phyloP scores from a whole-genome alignment of 148 eudicot genomes.

The Vaccinium darrowii region DNA sequence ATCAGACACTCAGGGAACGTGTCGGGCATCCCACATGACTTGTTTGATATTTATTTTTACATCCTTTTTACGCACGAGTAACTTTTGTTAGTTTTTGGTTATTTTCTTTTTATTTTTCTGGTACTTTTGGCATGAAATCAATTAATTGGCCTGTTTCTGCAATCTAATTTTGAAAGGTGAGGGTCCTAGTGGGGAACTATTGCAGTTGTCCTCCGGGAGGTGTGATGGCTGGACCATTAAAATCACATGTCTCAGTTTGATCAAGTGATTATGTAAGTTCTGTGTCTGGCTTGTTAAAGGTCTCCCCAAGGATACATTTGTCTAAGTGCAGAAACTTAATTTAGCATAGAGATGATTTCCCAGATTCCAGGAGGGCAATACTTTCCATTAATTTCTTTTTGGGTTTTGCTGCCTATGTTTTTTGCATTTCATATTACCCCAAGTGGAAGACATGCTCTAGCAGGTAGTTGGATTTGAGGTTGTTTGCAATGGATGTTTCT shows the following conservation, averaged over 20 bases:
- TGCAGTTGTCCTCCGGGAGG: not conserved
- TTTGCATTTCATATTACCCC: not conserved
- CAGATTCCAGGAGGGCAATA: conserved; percentile 6
- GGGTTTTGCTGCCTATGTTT: not conserved
- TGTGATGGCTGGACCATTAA: not conserved
- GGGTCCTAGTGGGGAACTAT: not conserved
- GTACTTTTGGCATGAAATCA: not conserved
- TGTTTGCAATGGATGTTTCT: not conserved
- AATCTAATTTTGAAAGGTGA: not conserved
- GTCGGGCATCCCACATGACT: not conserved
- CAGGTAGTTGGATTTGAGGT: not conserved
- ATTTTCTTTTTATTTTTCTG: not conserved
- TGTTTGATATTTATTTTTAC: not conserved
- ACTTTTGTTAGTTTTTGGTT: too few relatives aligned
- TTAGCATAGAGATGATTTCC: not conserved
- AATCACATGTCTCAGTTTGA: not conserved
- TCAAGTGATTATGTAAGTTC: not conserved
- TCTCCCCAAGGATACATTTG: not conserved
- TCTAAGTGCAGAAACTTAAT: not conserved
- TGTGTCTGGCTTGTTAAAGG: not conserved
- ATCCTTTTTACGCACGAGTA: not conserved
- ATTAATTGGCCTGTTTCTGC: not conserved
- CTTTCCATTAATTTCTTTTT: not conserved
- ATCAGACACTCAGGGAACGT: not conserved
- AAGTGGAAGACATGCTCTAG: conserved; percentile 7